These are phyloP conservation scores for Alloteropsis angusta DNA, from an alignment of 202 grass and related monocot species.

Conservation along the genomic window DNA sequence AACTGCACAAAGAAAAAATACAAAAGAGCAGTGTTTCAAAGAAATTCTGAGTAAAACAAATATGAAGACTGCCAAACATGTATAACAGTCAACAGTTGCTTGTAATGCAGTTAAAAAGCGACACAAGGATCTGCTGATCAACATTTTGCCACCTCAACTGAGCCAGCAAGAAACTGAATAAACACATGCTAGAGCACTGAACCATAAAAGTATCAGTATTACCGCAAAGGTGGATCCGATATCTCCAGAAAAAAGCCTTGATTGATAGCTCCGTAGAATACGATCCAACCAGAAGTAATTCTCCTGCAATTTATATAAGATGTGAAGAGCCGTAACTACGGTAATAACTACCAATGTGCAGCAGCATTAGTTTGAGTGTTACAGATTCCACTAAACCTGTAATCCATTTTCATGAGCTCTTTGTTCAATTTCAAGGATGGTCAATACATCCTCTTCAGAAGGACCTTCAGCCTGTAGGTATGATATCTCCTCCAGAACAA, in stretches of 20 bases:
- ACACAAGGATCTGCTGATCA: slow-evolving; percentile 2
- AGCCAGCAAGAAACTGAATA: slow-evolving; percentile 4
- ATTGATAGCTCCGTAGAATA: slow-evolving; percentile 92
- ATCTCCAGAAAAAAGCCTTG: slow-evolving; percentile 85
- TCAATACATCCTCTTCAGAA: slow-evolving; percentile 71
- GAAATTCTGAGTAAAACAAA: not conserved
- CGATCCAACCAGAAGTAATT: slow-evolving; percentile 98
- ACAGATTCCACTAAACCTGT: slow-evolving; percentile 53
- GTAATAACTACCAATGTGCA: slow-evolving; percentile 11
- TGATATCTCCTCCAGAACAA: slow-evolving; percentile 91
- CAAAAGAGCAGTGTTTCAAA: slow-evolving; percentile 11
- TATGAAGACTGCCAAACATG: not conserved
- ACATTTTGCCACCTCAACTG: not conserved
- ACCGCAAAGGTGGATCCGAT: slow-evolving; percentile 79
- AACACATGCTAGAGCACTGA: not conserved
- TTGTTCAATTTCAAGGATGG: slow-evolving; percentile 96
- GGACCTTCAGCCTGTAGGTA: slow-evolving; percentile 75
- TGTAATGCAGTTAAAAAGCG: not conserved
- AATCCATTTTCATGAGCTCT: slow-evolving; percentile 98
- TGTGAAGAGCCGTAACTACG: slow-evolving; percentile 1
- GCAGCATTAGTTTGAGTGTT: not conserved
- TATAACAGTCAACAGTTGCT: not conserved
- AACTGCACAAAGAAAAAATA: slow-evolving; percentile 38
- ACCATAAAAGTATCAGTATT: slow-evolving; percentile 17
- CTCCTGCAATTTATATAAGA: slow-evolving; percentile 52